These are phyloP conservation scores for Magnaporthiopsis poae DNA, from an alignment of 2,329 filamentous ascomycete species.

Conservation along the genomic window DNA sequence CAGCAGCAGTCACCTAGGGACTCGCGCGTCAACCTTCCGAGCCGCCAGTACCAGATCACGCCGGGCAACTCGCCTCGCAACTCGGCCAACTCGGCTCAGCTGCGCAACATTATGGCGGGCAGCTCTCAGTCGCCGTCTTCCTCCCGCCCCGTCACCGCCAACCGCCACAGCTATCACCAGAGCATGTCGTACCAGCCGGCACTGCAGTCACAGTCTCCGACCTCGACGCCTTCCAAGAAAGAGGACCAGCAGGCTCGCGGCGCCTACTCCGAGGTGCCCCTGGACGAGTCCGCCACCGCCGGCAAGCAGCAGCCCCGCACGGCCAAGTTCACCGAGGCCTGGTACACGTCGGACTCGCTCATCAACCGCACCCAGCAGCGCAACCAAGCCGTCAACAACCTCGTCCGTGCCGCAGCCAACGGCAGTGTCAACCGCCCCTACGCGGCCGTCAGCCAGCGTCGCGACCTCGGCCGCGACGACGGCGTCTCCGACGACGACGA, in stretches of 20 bases:
- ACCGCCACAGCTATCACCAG: conserved; percentile 10
- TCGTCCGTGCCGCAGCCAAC: conserved; percentile 20
- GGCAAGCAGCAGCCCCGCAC: conserved; percentile 21
- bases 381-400: conserved; percentile 32
- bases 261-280: conserved; percentile 41
- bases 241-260: conserved; percentile 24
- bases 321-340: conserved; percentile 43
- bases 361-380: conserved; percentile 44
- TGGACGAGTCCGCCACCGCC: conserved; percentile 25
- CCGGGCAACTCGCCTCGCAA: conserved; percentile 33
- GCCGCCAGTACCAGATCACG: conserved; percentile 43
- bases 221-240: conserved; percentile 6
- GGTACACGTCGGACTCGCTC: conserved; percentile 45
- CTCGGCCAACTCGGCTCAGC: conserved; percentile 23
- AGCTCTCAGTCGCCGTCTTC: conserved; percentile 24
- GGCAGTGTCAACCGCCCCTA: conserved; percentile 30
- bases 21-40: conserved; percentile 45
- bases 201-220: background rate
- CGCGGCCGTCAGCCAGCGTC: conserved; percentile 35
- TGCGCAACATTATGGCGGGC: conserved; percentile 30
- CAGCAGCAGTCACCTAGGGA: conserved; percentile 41
- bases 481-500: conserved; percentile 30
- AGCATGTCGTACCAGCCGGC: conserved; percentile 13
- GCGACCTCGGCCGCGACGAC: conserved; percentile 24
- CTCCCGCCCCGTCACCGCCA: conserved; percentile 10